Percentiles rank a stretch among this genome's conserved stretches.
Evolutionary conservation across 208 protist genomes (phyloP).

Genomic region (Spongospora subterranea): DNA sequence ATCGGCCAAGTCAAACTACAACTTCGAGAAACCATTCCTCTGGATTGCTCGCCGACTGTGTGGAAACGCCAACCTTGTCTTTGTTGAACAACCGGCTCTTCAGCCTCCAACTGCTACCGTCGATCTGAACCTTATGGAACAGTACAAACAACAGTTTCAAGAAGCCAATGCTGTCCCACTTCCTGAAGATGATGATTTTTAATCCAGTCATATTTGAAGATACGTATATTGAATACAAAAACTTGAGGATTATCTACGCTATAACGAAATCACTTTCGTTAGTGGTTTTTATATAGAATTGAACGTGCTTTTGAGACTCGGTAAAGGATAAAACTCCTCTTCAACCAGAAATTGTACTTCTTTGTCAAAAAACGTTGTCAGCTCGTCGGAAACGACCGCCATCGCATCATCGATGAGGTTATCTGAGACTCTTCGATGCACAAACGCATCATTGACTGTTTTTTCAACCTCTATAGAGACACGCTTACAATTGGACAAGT

Average conservation of each 20-base stretch:
- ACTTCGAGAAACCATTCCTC: constrained; percentile 99
- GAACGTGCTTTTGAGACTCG: background rate
- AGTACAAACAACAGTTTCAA: constrained; percentile 86
- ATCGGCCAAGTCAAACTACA: constrained; percentile 99
- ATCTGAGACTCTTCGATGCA: too few species aligned
- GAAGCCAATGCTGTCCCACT: constrained; percentile 84
- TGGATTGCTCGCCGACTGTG: constrained; percentile 95
- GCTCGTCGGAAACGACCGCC: background rate
- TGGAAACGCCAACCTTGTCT: constrained; percentile 86
- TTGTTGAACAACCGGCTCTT: constrained; percentile 83
- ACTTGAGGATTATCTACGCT: too few species aligned
- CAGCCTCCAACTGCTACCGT: constrained; percentile 76
- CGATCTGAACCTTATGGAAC: constrained; percentile 70
- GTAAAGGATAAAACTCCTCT: background rate
- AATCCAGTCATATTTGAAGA: background rate
- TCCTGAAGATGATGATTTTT: constrained; percentile 85
- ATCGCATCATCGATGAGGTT: background rate
- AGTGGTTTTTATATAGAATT: background rate
- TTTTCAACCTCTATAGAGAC: too few species aligned
- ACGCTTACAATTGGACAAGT: too few species aligned
- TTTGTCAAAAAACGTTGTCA: background rate
- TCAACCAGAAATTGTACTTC: background rate
- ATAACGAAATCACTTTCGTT: background rate
- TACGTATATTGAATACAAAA: too few species aligned
- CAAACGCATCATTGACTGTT: too few species aligned